Conservation (phyloP, 352 stramenopile species). For the Phytopythium aichiense region DNA sequence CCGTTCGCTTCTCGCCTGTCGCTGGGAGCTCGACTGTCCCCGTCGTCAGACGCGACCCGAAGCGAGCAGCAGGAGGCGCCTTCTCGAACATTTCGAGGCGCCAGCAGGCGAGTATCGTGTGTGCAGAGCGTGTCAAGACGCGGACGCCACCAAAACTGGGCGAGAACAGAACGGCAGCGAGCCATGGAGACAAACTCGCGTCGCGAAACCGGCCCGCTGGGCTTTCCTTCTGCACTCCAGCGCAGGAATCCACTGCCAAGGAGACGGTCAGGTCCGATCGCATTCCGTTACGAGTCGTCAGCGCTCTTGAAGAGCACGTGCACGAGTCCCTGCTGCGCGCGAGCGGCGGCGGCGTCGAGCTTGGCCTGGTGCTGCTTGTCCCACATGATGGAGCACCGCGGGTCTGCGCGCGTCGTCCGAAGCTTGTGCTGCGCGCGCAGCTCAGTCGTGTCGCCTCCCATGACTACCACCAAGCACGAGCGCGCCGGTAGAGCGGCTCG, state of each 20-base stretch:
- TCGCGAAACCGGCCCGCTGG: background rate
- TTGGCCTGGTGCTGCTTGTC: slow-evolving; percentile 65
- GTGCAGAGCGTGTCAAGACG: background rate
- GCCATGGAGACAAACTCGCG: background rate
- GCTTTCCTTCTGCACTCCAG: background rate
- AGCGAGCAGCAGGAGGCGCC: background rate
- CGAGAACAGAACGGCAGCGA: background rate
- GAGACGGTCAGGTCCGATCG: background rate
- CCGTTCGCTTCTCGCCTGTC: background rate
- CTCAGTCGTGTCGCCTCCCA: slow-evolving; percentile 42
- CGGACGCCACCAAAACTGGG: background rate
- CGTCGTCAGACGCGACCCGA: background rate
- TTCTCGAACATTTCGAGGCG: slow-evolving; percentile 1
- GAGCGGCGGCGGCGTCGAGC: slow-evolving; percentile 42
- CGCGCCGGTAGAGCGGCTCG: slow-evolving; percentile 40
- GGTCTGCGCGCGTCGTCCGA: slow-evolving; percentile 68
- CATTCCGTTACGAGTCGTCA: background rate
- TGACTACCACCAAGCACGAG: slow-evolving; percentile 57
- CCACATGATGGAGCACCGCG: slow-evolving; percentile 72
- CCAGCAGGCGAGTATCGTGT: background rate
- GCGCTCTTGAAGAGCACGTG: slow-evolving; percentile 43
- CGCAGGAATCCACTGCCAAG: background rate
- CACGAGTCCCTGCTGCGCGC: slow-evolving; percentile 56
- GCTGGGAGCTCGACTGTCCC: background rate
- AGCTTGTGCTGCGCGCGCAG: slow-evolving; percentile 75